Evolutionary conservation across 2,329 filamentous ascomycete genomes (phyloP), one percentile per base, ranked within the genome.

Genomic region (Alternaria consortialis): DNA sequence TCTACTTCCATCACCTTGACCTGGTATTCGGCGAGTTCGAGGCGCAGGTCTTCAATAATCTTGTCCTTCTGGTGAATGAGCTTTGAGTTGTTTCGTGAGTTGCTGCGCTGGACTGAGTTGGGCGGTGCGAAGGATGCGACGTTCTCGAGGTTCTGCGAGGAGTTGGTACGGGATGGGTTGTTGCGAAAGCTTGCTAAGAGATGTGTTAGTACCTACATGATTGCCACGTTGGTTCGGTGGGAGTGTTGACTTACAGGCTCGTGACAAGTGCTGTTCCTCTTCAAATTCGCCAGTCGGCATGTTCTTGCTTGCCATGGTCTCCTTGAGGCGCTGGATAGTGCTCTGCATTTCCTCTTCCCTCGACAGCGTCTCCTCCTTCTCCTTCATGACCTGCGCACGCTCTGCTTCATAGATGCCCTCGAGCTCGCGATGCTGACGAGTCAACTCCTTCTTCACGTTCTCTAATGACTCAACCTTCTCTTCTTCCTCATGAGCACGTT

Each of bases 1-100:
- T 98, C 94, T 56, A 95, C 89, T 79, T 98, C 94, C 29, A 97
- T 91, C 27, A 97, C 85, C 80, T 97, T 97, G 81, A 97, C 96
- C 79, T 98, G 94, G 23, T 92, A 90, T 79, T 98, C 95, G 43
- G 95, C 94, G 50, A 99, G 86, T 78, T 99, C 95, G 27, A 98
- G 86, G 58, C 94, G 88, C 64, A 99, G 84, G 11, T 91, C 93
- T 78, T 98, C 94, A 70, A 99, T 98, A 60, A 97, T 84, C 81
- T 96, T 95, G 80, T 99, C 95, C 79, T 98, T 99, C 78, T 98
- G 94, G 70, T 96, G 85, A 52, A 98, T 86, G 53, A 97, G 84
- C 79, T 94, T 96, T 13, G 93, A 96, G 79, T 91, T 94, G 77
- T 92, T 96, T 65, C 91, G 87, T 34, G 93, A 97, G 72, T 96